A percentile compares a stretch with the other conserved stretches of the same genome.
These are phyloP conservation scores for Nigrospora osmanthi DNA, from an alignment of 2,329 filamentous ascomycete species.

Conservation along the genomic window DNA sequence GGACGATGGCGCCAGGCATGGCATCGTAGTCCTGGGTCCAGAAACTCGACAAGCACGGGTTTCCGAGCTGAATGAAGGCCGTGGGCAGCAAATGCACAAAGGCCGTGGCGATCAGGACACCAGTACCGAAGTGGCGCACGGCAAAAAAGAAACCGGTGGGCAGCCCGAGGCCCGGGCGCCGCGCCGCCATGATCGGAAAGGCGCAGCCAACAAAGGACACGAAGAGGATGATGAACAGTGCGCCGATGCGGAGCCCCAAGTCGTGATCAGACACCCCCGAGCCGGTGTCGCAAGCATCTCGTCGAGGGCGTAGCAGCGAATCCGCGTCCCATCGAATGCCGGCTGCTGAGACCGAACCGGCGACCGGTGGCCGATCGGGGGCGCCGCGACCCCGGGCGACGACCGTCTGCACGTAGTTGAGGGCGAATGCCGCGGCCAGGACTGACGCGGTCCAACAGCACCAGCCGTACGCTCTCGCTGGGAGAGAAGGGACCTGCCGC, in stretches of 20 bases:
- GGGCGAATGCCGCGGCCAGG: too few relatives aligned
- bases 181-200: constrained; percentile 47
- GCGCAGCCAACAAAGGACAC: constrained; percentile 40
- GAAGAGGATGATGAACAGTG: constrained; percentile 41
- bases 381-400: too few relatives aligned
- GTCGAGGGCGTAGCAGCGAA: background rate
- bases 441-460: too few relatives aligned
- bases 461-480: too few relatives aligned
- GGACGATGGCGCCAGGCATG: constrained; percentile 38
- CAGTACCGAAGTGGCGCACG: constrained; percentile 51
- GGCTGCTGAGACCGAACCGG: too few relatives aligned
- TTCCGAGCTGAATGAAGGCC: constrained; percentile 30
- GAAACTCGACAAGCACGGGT: constrained; percentile 34
- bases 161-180: constrained; percentile 44
- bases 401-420: too few relatives aligned
- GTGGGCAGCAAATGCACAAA: constrained; percentile 45
- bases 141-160: constrained; percentile 47
- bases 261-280: constrained; percentile 47
- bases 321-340: too few relatives aligned
- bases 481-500: too few relatives aligned
- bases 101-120: constrained; percentile 54
- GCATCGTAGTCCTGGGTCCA: constrained; percentile 36
- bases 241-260: constrained; percentile 48
- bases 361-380: too few relatives aligned
- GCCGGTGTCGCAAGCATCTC: background rate